phyloP scores from a whole-genome alignment of 805 yeast species.

The Ogataea saltuana region DNA sequence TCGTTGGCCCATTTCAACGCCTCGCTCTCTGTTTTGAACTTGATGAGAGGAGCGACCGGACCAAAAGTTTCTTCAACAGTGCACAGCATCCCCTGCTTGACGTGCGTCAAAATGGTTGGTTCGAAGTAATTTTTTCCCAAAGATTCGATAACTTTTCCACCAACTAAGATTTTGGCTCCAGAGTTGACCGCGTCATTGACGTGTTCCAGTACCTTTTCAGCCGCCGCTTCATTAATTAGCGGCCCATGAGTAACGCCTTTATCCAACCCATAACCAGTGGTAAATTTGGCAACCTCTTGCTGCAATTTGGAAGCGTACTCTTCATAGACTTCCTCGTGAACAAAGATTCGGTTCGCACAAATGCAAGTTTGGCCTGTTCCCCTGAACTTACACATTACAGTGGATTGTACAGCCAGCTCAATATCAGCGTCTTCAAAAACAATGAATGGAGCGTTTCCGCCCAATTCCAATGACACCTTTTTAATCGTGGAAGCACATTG shows the following conservation, averaged over 20 bases:
- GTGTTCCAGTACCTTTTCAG: constrained; percentile 57
- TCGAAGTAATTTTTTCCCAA: constrained; percentile 60
- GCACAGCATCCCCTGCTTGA: constrained; percentile 56
- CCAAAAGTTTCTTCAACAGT: constrained; percentile 73
- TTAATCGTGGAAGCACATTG: constrained; percentile 62
- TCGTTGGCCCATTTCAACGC: constrained; percentile 57
- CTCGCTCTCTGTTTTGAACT: constrained; percentile 56
- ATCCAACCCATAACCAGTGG: constrained; percentile 63
- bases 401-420: constrained; percentile 61
- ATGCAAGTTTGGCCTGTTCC: constrained; percentile 79
- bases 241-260: constrained; percentile 68
- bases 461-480: constrained; percentile 69
- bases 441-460: constrained; percentile 79
- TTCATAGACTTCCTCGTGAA: constrained; percentile 61
- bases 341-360: constrained; percentile 67
- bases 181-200: constrained; percentile 61
- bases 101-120: constrained; percentile 61
- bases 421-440: constrained; percentile 70
- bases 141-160: constrained; percentile 57
- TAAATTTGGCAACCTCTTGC: constrained; percentile 40
- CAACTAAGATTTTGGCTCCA: constrained; percentile 59
- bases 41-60: constrained; percentile 67
- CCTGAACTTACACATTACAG: constrained; percentile 64
- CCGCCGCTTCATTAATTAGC: constrained; percentile 56
- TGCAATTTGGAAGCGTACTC: constrained; percentile 51